phyloP scores from a whole-genome alignment of 179 eudicot genomes.

The Heliamphora pulchella region DNA sequence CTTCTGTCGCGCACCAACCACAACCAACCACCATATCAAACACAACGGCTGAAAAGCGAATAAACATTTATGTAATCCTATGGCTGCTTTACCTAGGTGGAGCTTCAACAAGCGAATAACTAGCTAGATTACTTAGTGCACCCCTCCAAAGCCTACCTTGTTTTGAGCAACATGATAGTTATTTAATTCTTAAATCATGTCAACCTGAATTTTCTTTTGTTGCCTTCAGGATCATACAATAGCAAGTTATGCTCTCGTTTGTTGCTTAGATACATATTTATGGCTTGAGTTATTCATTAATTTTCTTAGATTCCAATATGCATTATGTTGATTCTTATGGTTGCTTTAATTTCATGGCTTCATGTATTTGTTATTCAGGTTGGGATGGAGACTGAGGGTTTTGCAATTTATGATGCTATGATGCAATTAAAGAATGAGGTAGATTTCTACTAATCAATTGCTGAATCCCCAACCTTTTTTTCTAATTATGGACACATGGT shows the following conservation, averaged over 20 bases:
- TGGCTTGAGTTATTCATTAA: background rate
- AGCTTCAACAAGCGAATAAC: background rate
- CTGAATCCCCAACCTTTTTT: background rate
- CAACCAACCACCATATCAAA: too few relatives aligned
- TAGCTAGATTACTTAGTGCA: background rate
- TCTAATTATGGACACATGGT: background rate
- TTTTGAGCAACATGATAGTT: background rate
- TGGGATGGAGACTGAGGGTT: slow-evolving; percentile 85
- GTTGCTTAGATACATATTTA: background rate
- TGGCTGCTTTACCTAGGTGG: background rate
- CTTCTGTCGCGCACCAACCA: too few relatives aligned
- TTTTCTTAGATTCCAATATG: background rate
- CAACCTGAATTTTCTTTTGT: background rate
- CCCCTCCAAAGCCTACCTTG: background rate
- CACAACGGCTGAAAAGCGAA: background rate
- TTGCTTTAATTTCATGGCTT: slow-evolving; percentile 1
- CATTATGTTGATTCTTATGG: slow-evolving; percentile 1
- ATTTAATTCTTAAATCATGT: background rate
- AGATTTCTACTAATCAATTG: too few relatives aligned
- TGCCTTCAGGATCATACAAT: background rate
- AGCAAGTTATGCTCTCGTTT: background rate
- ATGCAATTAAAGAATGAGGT: slow-evolving; percentile 79
- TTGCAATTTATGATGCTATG: slow-evolving; percentile 90
- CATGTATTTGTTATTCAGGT: slow-evolving; percentile 39
- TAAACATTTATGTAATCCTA: background rate